Conservation (phyloP, 106 monocot species). For the Allium fistulosum region DNA sequence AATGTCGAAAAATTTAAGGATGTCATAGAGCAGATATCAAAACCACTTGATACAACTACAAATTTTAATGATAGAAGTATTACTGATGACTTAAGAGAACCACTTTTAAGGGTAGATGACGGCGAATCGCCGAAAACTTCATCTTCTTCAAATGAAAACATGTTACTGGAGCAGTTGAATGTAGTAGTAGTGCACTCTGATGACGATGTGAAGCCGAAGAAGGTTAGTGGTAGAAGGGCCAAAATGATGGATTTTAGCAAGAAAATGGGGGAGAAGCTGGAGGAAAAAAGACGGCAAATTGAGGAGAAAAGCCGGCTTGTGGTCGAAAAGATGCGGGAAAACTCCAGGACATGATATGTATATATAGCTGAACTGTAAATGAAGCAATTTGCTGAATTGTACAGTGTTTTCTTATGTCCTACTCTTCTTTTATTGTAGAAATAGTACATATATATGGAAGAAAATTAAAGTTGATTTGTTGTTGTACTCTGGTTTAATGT, state of each 20-base stretch:
- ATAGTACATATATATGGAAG: too few species aligned
- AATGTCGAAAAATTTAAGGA: conserved; percentile 16
- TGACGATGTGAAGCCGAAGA: conserved; percentile 43
- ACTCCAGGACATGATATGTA: conserved; percentile 3
- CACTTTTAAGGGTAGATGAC: conserved; percentile 19
- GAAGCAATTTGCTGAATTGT: too few species aligned
- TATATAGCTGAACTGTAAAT: neutral
- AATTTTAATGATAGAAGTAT: neutral
- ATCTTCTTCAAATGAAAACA: conserved; percentile 2
- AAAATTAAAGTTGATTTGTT: too few species aligned
- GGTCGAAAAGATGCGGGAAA: conserved; percentile 41
- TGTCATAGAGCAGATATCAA: conserved; percentile 2
- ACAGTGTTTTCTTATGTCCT: too few species aligned
- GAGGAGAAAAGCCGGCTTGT: conserved; percentile 74
- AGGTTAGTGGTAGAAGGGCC: conserved; percentile 37
- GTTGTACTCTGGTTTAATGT: too few species aligned
- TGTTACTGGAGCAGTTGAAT: neutral
- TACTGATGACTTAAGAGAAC: conserved; percentile 27
- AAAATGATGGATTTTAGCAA: conserved; percentile 73
- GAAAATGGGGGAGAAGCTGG: conserved; percentile 79
- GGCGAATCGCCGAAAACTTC: conserved; percentile 9
- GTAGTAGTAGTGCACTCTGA: conserved; percentile 10
- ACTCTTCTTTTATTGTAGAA: too few species aligned
- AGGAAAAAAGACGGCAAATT: conserved; percentile 79
- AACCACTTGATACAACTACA: conserved; percentile 6